These are phyloP conservation scores for Neofusicoccum umdonicola DNA, from an alignment of 2,329 filamentous ascomycete species.

Conservation along the genomic window DNA sequence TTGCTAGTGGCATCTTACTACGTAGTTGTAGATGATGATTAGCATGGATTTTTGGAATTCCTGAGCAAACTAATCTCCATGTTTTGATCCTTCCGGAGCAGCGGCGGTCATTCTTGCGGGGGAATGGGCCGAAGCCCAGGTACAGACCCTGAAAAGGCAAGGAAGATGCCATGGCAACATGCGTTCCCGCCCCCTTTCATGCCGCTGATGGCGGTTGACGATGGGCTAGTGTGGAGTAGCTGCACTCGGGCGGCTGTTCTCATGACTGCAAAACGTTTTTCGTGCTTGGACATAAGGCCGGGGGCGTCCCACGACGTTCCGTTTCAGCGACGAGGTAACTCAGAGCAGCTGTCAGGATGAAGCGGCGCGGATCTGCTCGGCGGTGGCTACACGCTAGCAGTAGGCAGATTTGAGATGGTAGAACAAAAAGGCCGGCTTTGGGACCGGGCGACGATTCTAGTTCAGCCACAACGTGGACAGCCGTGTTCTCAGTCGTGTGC, in stretches of 20 bases:
- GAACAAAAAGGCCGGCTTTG: not conserved
- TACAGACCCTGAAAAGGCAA: not conserved
- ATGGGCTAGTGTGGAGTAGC: not conserved
- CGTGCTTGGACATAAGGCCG: not conserved
- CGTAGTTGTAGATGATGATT: not conserved
- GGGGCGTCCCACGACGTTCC: not conserved
- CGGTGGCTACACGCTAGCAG: not conserved
- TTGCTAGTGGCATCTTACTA: too few species aligned
- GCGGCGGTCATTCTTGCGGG: not conserved
- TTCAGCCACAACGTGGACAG: not conserved
- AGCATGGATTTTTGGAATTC: not conserved
- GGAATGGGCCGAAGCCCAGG: not conserved
- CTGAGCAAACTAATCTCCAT: not conserved
- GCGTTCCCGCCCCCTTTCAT: not conserved
- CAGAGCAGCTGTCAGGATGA: not conserved
- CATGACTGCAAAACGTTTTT: not conserved
- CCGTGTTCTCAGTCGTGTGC: not conserved
- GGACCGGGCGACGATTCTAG: conserved; percentile 10
- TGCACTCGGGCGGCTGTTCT: not conserved
- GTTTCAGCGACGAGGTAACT: not conserved
- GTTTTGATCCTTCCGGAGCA: not conserved
- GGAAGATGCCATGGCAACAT: not conserved
- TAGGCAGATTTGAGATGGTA: not conserved
- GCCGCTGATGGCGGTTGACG: not conserved
- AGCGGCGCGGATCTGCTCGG: not conserved